Conservation (phyloP, 371 early-diverging fungal species). For the Dipsacomyces acuminosporus region DNA sequence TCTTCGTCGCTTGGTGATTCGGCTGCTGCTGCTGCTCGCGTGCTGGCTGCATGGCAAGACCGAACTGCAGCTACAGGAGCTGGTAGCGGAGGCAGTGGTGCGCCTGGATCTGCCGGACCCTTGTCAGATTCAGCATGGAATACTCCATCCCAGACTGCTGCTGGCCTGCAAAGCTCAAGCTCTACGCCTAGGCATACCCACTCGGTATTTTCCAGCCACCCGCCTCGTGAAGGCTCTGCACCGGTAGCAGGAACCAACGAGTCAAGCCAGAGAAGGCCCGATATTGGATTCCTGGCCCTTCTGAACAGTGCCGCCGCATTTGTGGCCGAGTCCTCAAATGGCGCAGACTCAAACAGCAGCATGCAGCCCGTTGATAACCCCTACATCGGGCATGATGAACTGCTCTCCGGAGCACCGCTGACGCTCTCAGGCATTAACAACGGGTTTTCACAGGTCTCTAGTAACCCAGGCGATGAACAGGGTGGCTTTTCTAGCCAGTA, state of each 20-base stretch:
- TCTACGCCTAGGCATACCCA: slow-evolving; percentile 25
- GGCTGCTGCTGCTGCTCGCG: slow-evolving; percentile 43
- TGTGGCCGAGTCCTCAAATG: slow-evolving; percentile 29
- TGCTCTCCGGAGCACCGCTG: slow-evolving; percentile 14
- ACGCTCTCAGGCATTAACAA: slow-evolving; percentile 19
- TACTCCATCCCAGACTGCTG: slow-evolving; percentile 2
- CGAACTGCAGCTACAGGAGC: slow-evolving; percentile 2
- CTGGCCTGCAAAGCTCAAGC: slow-evolving; percentile 20
- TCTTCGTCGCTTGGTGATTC: slow-evolving; percentile 42
- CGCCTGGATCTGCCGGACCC: not conserved
- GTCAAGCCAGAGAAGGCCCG: slow-evolving; percentile 19
- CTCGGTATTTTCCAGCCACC: slow-evolving; percentile 5
- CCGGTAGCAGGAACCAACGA: slow-evolving; percentile 19
- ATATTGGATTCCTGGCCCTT: slow-evolving; percentile 38
- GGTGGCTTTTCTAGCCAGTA: slow-evolving; percentile 19
- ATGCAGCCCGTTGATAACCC: slow-evolving; percentile 3
- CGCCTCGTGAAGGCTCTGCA: slow-evolving; percentile 37
- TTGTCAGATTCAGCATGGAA: slow-evolving; percentile 17
- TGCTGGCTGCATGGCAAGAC: slow-evolving; percentile 45
- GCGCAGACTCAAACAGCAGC: slow-evolving; percentile 11
- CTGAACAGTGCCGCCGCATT: slow-evolving; percentile 40
- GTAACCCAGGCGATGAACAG: slow-evolving; percentile 11
- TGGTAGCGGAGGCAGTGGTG: no score
- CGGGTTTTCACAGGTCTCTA: slow-evolving; percentile 6
- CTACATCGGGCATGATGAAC: slow-evolving; percentile 18